A percentile compares a stretch with the other conserved stretches of the same genome.
These are phyloP conservation scores for Panus rudis DNA, from an alignment of 768 basidiomycete species.

Conservation along the genomic window DNA sequence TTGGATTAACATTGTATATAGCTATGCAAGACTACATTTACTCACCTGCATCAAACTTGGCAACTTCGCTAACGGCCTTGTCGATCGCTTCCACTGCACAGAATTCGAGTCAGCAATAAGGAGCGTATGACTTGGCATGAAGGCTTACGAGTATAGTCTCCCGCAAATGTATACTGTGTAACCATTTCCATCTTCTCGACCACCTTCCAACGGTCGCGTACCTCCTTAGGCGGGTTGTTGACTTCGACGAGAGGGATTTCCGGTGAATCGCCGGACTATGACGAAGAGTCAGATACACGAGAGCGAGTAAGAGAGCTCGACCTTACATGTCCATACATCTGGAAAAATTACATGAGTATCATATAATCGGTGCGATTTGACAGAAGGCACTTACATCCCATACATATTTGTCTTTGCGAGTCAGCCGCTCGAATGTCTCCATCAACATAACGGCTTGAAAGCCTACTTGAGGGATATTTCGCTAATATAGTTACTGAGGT, in stretches of 20 bases:
- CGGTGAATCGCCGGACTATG: conserved; percentile 58
- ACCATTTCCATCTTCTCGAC: conserved; percentile 64
- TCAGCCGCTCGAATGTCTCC: conserved; percentile 60
- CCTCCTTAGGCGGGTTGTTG: conserved; percentile 40
- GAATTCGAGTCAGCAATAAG: conserved; percentile 7
- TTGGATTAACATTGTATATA: not conserved
- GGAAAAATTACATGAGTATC: conserved; percentile 1
- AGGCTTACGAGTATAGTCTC: conserved; percentile 51
- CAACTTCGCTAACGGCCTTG: conserved; percentile 54
- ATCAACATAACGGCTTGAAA: conserved; percentile 60
- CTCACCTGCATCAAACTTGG: conserved; percentile 54
- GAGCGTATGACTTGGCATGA: not conserved
- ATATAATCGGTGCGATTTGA: too few species aligned
- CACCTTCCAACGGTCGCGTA: conserved; percentile 60
- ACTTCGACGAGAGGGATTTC: conserved; percentile 47
- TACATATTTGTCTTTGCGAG: conserved; percentile 63
- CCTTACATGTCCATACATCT: conserved; percentile 64
- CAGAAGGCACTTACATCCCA: conserved; percentile 52
- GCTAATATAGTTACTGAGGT: not conserved
- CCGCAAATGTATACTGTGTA: conserved; percentile 63
- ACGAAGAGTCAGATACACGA: not conserved
- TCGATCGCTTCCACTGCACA: conserved; percentile 54
- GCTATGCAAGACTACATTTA: not conserved
- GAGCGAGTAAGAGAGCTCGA: not conserved
- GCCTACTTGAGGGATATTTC: not conserved